A percentile compares a stretch with the other conserved stretches of the same genome.
These are phyloP conservation scores for Mortierella sp. DNA, from an alignment of 371 early-diverging fungal genomes.

Conservation along the genomic window DNA sequence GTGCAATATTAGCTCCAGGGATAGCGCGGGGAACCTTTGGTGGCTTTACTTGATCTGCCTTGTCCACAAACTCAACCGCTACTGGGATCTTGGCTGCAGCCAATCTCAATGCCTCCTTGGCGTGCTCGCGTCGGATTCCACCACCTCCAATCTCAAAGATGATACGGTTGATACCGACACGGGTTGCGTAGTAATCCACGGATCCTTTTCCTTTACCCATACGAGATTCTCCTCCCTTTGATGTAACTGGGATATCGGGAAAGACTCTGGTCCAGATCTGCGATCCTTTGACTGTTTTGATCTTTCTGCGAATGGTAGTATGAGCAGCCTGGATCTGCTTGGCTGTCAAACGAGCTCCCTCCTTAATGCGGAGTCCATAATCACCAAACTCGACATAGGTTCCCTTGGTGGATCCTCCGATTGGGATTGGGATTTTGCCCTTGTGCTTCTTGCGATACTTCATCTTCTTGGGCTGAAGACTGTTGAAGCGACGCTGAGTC, in stretches of 20 bases:
- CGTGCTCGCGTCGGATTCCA: constrained; percentile 81
- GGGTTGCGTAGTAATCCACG: constrained; percentile 93
- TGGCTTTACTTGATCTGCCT: constrained; percentile 66
- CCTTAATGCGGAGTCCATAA: constrained; percentile 89
- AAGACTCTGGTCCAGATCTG: constrained; percentile 91
- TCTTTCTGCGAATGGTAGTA: constrained; percentile 79
- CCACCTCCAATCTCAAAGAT: constrained; percentile 88
- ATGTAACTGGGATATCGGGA: constrained; percentile 93
- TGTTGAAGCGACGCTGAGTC: constrained; percentile 64
- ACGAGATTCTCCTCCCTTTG: constrained; percentile 92
- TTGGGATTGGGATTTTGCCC: constrained; percentile 87
- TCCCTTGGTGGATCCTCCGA: constrained; percentile 88
- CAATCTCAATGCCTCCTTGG: constrained; percentile 83
- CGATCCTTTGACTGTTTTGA: constrained; percentile 90
- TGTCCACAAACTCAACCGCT: constrained; percentile 78
- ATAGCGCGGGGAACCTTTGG: constrained; percentile 44
- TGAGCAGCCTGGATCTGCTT: constrained; percentile 87
- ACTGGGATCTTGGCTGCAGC: constrained; percentile 81
- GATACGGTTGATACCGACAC: constrained; percentile 89
- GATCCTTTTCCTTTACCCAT: constrained; percentile 99
- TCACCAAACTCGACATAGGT: constrained; percentile 91
- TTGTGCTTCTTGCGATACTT: constrained; percentile 92
- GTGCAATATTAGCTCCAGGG: constrained; percentile 23
- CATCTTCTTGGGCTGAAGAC: constrained; percentile 82
- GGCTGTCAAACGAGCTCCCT: constrained; percentile 87